phyloP scores from a whole-genome alignment of 805 yeast genomes.

The Limtongia smithiae region DNA sequence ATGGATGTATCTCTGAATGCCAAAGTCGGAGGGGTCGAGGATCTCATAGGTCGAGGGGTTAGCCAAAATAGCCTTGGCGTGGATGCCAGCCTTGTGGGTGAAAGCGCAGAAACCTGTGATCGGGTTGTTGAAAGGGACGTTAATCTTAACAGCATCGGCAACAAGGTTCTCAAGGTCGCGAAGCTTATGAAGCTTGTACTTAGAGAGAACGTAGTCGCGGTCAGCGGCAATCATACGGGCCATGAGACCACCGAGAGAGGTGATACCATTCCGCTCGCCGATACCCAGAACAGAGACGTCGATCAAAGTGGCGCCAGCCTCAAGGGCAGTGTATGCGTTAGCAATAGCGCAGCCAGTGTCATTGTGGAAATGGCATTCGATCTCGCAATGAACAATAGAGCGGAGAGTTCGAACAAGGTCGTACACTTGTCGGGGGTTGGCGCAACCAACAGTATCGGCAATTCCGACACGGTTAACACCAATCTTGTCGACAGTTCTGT shows the following conservation, averaged over 20 bases:
- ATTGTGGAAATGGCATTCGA: conserved; percentile 98
- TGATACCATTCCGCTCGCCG: conserved; percentile 98
- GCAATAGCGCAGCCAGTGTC: conserved; percentile 99
- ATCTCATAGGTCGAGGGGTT: conserved; percentile 99
- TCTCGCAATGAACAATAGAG: conserved; percentile 92
- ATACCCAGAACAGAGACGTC: conserved; percentile 96
- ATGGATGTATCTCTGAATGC: conserved; percentile 92
- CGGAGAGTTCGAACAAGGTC: conserved; percentile 91
- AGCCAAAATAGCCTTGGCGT: conserved; percentile 97
- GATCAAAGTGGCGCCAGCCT: conserved; percentile 92
- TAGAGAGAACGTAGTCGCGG: conserved; percentile 89
- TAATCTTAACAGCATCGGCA: conserved; percentile 96
- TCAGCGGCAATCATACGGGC: conserved; percentile 99
- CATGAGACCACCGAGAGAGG: conserved; percentile 97
- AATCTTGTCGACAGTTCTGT: conserved; percentile 92
- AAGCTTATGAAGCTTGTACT: conserved; percentile 91
- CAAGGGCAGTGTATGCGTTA: conserved; percentile 95
- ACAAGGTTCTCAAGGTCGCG: conserved; percentile 94
- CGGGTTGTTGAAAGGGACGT: conserved; percentile 97
- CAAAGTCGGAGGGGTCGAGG: conserved; percentile 90
- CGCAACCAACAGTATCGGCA: conserved; percentile 99
- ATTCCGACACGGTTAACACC: conserved; percentile 99
- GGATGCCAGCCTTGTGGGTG: conserved; percentile 99
- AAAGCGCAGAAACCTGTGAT: conserved; percentile 99
- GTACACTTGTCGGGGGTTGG: conserved; percentile 98